Base-by-base conservation (phyloP, 2,329 filamentous ascomycete species). In the Lithohypha guttulata region DNA sequence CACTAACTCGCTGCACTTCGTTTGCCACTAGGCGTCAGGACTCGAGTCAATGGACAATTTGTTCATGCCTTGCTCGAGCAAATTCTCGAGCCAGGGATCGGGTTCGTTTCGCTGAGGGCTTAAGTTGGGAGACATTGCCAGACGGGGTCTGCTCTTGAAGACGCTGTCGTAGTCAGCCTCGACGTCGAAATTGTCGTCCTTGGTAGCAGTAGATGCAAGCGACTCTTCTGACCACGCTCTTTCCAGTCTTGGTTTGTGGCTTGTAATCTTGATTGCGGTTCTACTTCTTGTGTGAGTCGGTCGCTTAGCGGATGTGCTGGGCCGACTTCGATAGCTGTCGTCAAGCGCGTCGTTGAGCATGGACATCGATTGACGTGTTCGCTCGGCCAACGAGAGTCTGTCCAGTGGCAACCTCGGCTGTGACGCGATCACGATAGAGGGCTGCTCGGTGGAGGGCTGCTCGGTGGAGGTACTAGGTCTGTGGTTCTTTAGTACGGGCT, bases 351-450 rank as follows among this genome's bases (percentile, higher is more conserved):
- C 42, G 1, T 75, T 70, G 32, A 73, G 65, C 2, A 77, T 68
- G 1, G 79, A 75, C 77, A 94, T 89, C 13, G 84, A 86, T 39
- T 85, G 69, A 13, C 82, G 76, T 1, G 87, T 93, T 33, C 86
- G 79, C 54, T 93, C 85, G 3, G 80, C 72, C 0, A 91, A 69
- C 0, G 79, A 65, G 41, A 44, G 52, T 52, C 42, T 4, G 15
- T 39, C 22, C 32, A 38, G 19, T 47, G 53, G 2, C 53, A 55
- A 42, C 53, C 53, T 30, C 17, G 38, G 22, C 28, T 23, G 8
- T 29, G 42, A 42, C 20, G 52, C 55, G 28, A 17, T 48, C 41
- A 18, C 36, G 10, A 17, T 32, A 8, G 17, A 19, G 17, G 13
- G n/a, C 17, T 2, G 27, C 15, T 6, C 36, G 17, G 31, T 13